Percentiles rank a stretch among this genome's conserved stretches.
Conservation (phyloP, 2,329 filamentous ascomycete species). For the Orbilia ellipsospora region DNA sequence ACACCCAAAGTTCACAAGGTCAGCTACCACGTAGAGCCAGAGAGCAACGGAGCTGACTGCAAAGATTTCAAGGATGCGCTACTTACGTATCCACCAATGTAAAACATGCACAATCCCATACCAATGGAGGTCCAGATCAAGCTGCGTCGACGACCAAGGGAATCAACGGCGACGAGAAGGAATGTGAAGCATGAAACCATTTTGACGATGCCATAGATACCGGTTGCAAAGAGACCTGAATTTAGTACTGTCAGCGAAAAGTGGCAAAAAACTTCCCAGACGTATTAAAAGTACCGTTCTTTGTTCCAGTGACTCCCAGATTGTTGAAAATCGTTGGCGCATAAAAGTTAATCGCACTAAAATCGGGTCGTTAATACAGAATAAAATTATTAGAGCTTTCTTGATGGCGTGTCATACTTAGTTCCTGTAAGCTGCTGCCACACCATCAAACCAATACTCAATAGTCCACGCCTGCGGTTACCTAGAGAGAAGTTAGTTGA, state of each 20-base stretch:
- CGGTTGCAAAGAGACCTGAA: constrained; percentile 74
- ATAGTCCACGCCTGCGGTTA: constrained; percentile 73
- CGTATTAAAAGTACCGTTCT: constrained; percentile 17
- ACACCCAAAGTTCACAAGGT: neutral
- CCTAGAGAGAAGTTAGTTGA: constrained; percentile 35
- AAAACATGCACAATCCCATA: constrained; percentile 73
- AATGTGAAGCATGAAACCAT: constrained; percentile 73
- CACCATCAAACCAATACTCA: constrained; percentile 73
- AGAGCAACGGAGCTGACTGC: neutral
- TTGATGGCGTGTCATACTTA: constrained; percentile 43
- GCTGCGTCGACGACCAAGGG: constrained; percentile 72
- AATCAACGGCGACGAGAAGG: constrained; percentile 75
- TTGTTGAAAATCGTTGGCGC: constrained; percentile 75
- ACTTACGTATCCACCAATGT: constrained; percentile 73
- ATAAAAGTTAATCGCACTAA: constrained; percentile 75
- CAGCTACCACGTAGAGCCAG: neutral
- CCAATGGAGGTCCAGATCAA: constrained; percentile 74
- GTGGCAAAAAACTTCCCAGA: no score
- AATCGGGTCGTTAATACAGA: constrained; percentile 57
- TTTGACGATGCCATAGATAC: constrained; percentile 79
- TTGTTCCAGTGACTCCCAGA: constrained; percentile 69
- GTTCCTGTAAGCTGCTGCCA: constrained; percentile 78
- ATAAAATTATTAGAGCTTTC: constrained; percentile 62
- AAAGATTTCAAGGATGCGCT: neutral
- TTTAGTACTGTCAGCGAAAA: neutral